Percentiles rank a stretch among this genome's conserved stretches.
phyloP scores from a whole-genome alignment of 164 flowering plant genomes.

The Hamamelis virginiana region DNA sequence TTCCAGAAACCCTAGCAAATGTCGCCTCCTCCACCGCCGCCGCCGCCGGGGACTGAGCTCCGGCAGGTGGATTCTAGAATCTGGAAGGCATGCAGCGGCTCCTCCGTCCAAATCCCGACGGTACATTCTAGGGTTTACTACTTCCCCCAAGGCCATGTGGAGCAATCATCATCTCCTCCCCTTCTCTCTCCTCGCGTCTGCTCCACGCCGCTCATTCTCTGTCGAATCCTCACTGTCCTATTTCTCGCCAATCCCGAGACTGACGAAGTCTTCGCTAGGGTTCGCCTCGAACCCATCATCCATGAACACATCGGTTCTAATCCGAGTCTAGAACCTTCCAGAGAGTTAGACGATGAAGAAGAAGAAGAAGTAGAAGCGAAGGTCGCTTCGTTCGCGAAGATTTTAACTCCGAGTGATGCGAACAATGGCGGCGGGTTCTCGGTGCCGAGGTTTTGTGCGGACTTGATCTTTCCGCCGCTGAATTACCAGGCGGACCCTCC shows the following conservation, averaged over 20 bases:
- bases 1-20: slow-evolving; percentile 17
- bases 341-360: not conserved
- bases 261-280: slow-evolving; percentile 53
- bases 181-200: slow-evolving; percentile 16
- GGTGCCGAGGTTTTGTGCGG: slow-evolving; percentile 81
- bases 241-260: slow-evolving; percentile 47
- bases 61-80: slow-evolving; percentile 38
- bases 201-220: slow-evolving; percentile 29
- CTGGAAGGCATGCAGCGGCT: slow-evolving; percentile 77
- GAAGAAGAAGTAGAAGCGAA: slow-evolving; percentile 10
- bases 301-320: not conserved
- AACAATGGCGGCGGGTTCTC: slow-evolving; percentile 94
- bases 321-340: not conserved
- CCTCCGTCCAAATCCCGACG: slow-evolving; percentile 41
- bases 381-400: slow-evolving; percentile 51
- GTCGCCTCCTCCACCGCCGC: slow-evolving; percentile 11
- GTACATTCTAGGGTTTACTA: slow-evolving; percentile 62
- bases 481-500: slow-evolving; percentile 61
- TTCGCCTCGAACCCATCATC: slow-evolving; percentile 35
- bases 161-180: slow-evolving; percentile 33
- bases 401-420: slow-evolving; percentile 74
- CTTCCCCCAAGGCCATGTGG: slow-evolving; percentile 79
- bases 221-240: slow-evolving; percentile 35
- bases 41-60: slow-evolving; percentile 11
- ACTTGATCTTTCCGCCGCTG: slow-evolving; percentile 64